Evolutionary conservation across 371 early-diverging fungal species (phyloP), one percentile per base, ranked within the genome.

Genomic region (Rhizopus delemar): DNA sequence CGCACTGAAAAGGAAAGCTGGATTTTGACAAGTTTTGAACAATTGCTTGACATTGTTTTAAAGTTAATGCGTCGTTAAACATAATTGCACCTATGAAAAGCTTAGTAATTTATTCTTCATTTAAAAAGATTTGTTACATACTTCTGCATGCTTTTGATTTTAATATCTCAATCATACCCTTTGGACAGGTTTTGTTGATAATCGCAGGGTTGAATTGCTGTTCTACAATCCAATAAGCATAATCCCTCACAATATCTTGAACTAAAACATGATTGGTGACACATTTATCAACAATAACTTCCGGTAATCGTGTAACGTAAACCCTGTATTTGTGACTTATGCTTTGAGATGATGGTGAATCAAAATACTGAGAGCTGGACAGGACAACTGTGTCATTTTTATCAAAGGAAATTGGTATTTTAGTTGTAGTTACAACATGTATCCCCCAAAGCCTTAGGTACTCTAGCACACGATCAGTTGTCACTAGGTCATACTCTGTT

Each of bases 141-240:
- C 88, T 73, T 54, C 90, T 69, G 64, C 93, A 92, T 5, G 93
- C 90, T 64, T 84, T 89, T 2, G 90, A 90, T 57, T 90, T 86
- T 28, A 91, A 56, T 31, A 90, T 80, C 15, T 86, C 81, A 60
- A 88, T 46, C 11, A 92, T 83, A 7, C 82, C 86, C 29, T 73
- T 77, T 0, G 92, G 90, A 62, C 88, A 88, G 33, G 70, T 68
- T 15, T 68, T 69, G 16, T 67, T 57, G 0, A 57, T 31, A n/a
- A 53, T 29, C 9, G 38, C 13, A 9, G 57, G 54, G 35, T 71
- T 65, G 28, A 33, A 41, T 8, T 35, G 56, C 28, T 64, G 58
- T 8, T 69, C 69, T 16, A 62, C 51, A 5, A 64, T 43, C 71
- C 73, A 73, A 45, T 66, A 70, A 29, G 82, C 38, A 60, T 86